Evolutionary conservation across 768 basidiomycete species (phyloP).

Genomic region (Ephemerocybe angulata): DNA sequence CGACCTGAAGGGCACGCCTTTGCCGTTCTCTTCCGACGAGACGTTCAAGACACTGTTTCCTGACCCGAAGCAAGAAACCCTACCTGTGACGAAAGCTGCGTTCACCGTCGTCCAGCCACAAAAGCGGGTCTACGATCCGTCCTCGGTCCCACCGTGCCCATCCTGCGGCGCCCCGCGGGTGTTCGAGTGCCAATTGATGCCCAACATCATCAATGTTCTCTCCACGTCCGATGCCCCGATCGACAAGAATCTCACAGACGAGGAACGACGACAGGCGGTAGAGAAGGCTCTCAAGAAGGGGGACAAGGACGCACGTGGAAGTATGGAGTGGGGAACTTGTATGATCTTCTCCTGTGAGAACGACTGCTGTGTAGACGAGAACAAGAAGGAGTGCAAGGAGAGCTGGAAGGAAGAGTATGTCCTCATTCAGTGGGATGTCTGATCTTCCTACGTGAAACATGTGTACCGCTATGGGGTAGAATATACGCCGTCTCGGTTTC

Average conservation of each 20-base stretch:
- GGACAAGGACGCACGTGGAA: constrained; percentile 42
- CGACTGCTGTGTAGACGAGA: constrained; percentile 62
- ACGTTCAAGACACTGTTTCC: constrained; percentile 77
- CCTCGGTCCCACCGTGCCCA: constrained; percentile 60
- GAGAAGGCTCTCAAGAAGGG: constrained; percentile 50
- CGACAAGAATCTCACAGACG: constrained; percentile 50
- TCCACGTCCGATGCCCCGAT: constrained; percentile 22
- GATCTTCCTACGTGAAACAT: neutral
- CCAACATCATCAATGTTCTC: constrained; percentile 83
- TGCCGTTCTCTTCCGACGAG: constrained; percentile 73
- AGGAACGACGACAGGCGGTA: constrained; percentile 63
- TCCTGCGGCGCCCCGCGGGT: constrained; percentile 62
- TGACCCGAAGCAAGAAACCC: constrained; percentile 36
- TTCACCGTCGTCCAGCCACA: constrained; percentile 51
- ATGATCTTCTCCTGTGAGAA: constrained; percentile 83
- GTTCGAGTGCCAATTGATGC: constrained; percentile 95
- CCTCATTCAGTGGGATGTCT: constrained; percentile 75
- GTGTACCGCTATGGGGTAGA: no score
- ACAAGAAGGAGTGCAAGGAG: constrained; percentile 39
- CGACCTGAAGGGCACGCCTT: constrained; percentile 78
- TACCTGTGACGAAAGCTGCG: constrained; percentile 57
- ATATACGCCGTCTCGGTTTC: no score
- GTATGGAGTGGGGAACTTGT: constrained; percentile 95
- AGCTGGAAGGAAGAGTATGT: constrained; percentile 77
- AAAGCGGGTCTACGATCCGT: constrained; percentile 53